phyloP scores from a whole-genome alignment of 805 yeast genomes.

The Yamadazyma sp. region DNA sequence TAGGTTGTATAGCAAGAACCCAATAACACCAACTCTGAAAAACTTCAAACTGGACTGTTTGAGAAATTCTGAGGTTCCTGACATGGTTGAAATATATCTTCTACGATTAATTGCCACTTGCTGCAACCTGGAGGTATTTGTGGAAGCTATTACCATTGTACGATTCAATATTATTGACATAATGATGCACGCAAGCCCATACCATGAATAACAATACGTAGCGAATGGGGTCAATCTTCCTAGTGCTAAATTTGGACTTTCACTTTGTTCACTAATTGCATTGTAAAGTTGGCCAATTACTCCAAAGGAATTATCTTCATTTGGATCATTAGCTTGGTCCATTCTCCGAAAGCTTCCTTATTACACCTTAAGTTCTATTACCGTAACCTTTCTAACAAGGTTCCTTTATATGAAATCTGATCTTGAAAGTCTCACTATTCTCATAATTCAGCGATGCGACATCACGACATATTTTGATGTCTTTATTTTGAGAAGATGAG shows the following conservation, averaged over 20 bases:
- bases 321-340: too few species aligned
- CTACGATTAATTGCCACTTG: constrained; percentile 17
- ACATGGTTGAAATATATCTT: constrained; percentile 7
- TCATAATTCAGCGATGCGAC: too few species aligned
- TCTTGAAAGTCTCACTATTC: too few species aligned
- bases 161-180: constrained; percentile 39
- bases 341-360: too few species aligned
- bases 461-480: constrained; percentile 1
- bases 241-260: constrained; percentile 1
- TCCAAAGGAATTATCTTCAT: too few species aligned
- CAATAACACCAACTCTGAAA: constrained; percentile 29
- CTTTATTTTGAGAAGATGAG: too few species aligned
- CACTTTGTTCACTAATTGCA: constrained; percentile 9
- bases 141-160: constrained; percentile 36
- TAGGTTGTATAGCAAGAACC: constrained; percentile 21
- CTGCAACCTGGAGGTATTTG: constrained; percentile 24
- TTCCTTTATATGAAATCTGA: too few species aligned
- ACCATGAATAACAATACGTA: constrained; percentile 35
- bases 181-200: constrained; percentile 35
- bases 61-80: constrained; percentile 15
- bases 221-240: constrained; percentile 9
- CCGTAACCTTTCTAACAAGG: too few species aligned
- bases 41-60: constrained; percentile 18
- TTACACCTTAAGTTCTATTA: too few species aligned
- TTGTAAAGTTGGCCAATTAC: constrained; percentile 2